These are phyloP conservation scores for Scleroderma citrinum DNA, from an alignment of 768 basidiomycete genomes.

Conservation along the genomic window DNA sequence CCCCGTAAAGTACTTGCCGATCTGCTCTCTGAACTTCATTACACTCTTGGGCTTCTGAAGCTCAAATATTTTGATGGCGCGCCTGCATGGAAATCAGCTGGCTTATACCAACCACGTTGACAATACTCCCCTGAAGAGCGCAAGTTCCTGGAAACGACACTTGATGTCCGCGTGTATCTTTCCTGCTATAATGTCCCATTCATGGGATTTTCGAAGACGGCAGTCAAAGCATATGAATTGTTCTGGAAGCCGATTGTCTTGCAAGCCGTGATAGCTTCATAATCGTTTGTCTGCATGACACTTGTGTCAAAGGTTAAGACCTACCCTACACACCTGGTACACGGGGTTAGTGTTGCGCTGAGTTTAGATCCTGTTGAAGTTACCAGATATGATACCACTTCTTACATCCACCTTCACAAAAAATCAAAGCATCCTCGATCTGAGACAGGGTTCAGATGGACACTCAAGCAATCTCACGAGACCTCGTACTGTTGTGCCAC, in stretches of 20 bases:
- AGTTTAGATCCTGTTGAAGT: slow-evolving; percentile 13
- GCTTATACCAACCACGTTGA: slow-evolving; percentile 1
- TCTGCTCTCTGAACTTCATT: slow-evolving; percentile 51
- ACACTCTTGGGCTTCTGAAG: slow-evolving; percentile 36
- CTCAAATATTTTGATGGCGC: slow-evolving; percentile 68
- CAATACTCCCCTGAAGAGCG: slow-evolving; percentile 54
- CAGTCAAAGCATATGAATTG: slow-evolving; percentile 74
- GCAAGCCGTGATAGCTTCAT: slow-evolving; percentile 53
- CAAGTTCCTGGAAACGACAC: slow-evolving; percentile 60
- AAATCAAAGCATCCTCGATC: slow-evolving; percentile 50
- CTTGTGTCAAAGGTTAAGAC: not conserved
- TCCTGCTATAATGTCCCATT: slow-evolving; percentile 64
- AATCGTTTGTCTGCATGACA: not conserved
- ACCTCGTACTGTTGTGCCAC: slow-evolving; percentile 46
- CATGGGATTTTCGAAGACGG: slow-evolving; percentile 56
- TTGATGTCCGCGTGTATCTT: slow-evolving; percentile 52
- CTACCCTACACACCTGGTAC: slow-evolving; percentile 37
- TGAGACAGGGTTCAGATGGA: slow-evolving; percentile 19
- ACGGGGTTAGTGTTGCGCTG: not conserved
- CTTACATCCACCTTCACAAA: slow-evolving; percentile 69
- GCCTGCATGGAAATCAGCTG: slow-evolving; percentile 32
- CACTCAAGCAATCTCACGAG: slow-evolving; percentile 9
- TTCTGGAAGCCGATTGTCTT: slow-evolving; percentile 53
- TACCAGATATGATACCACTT: slow-evolving; percentile 78
- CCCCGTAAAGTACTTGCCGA: slow-evolving; percentile 41